Evolutionary conservation across 257 asterid species (phyloP), one percentile per base, ranked within the genome.

Genomic region (Nicotiana undulata): DNA sequence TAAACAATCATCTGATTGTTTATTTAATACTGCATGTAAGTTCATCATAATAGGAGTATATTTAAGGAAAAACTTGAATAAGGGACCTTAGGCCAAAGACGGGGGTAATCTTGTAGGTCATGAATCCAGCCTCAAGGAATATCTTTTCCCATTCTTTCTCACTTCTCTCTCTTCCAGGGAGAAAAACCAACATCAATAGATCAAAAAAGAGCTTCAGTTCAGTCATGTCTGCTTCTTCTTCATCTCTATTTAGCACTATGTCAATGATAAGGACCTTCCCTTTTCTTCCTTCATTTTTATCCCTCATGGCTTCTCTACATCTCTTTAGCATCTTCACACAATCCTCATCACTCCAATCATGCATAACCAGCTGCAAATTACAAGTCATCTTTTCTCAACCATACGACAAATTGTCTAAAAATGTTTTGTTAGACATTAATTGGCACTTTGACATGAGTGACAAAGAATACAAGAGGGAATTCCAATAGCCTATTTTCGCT

Each of bases 11-110:
- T 65, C 5, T 65, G 24, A 31, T 64, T 65, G 51, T 17, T 65
- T 17, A 10, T 15, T 31, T 8, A 17, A 31, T 18, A 64, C 17
- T 31, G 40, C 74, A 65, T 63, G 15, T 64, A 64, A 6, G 26
- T 66, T 66, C 52, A 66, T 66, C 52, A 34, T 31, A 24, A 18
- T 24, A 24, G 2, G 29, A n/a, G 3, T 32, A 20, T 80, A 75
- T 37, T 80, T 32, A 84, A 31, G 84, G 86, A 32, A 63, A 84
- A 53, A 76, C 58, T 46, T 84, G 80, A n/a, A 80, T 76, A 3
- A 81, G 49, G 26, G 84, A 75, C 46, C 82, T 52, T 9, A 76
- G 5, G 11, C 86, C 86, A 9, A 76, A 24, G 11, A 40, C 9
- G 4, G 51, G 52, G 4, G 40, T 75, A 24, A 84, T 64, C 56